A percentile compares a stretch with the other conserved stretches of the same genome.
phyloP scores from a whole-genome alignment of 495 filamentous ascomycete genomes.

The Trichoderma erinaceum region DNA sequence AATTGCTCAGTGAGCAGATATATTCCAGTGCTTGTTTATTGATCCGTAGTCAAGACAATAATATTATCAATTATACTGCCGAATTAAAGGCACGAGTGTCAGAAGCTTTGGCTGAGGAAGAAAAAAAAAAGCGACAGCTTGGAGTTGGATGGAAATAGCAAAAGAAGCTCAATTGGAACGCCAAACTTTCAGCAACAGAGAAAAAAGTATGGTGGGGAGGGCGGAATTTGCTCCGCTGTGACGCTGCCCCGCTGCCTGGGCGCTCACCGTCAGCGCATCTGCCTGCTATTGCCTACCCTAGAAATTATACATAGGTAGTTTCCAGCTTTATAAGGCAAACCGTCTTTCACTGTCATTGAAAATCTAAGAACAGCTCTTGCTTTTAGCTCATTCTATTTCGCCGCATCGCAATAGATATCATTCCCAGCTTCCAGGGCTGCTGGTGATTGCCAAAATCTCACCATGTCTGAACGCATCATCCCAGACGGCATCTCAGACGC shows the following conservation, averaged over 20 bases:
- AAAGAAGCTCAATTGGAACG: constrained; percentile 3
- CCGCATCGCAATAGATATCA: too few species aligned
- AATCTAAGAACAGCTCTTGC: too few species aligned
- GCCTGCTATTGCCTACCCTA: constrained; percentile 14
- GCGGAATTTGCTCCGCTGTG: constrained; percentile 14
- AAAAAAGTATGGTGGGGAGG: constrained; percentile 16
- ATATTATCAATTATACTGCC: too few species aligned
- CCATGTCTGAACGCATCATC: constrained; percentile 23
- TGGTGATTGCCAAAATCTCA: neutral
- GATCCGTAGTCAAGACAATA: too few species aligned
- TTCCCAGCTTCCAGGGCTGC: neutral
- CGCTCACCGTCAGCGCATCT: constrained; percentile 10
- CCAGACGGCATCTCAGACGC: constrained; percentile 29
- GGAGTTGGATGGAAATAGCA: neutral
- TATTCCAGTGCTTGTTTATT: neutral
- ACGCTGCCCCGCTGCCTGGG: constrained; percentile 12
- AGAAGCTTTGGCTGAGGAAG: neutral
- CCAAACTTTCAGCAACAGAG: constrained; percentile 18
- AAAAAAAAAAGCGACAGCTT: neutral
- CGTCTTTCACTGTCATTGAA: too few species aligned
- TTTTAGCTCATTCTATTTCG: too few species aligned
- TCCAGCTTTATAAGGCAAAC: too few species aligned
- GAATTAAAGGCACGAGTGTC: too few species aligned
- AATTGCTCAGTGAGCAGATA: neutral
- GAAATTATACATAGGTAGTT: neutral